Percentiles rank a stretch among this genome's conserved stretches.
Conservation (phyloP, 352 stramenopile species). For the Phytophthora pseudosyringae region DNA sequence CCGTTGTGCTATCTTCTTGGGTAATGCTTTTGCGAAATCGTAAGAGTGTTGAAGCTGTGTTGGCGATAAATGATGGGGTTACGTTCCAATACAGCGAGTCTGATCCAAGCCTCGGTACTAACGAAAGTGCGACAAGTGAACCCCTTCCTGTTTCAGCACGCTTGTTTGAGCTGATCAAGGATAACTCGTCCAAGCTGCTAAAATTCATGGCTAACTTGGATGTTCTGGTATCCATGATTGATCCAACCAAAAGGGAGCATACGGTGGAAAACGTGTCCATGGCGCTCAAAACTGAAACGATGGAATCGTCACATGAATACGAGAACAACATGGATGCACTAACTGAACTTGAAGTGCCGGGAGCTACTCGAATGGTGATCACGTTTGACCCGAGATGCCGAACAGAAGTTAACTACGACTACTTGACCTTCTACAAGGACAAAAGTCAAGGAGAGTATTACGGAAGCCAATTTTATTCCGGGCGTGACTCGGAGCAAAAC, state of each 20-base stretch:
- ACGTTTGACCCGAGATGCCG: conserved; percentile 80
- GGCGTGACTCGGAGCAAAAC: conserved; percentile 75
- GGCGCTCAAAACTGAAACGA: conserved; percentile 51
- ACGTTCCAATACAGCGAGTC: background rate
- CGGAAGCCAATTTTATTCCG: conserved; percentile 76
- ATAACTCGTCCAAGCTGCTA: conserved; percentile 38
- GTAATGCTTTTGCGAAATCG: conserved; percentile 41
- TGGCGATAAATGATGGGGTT: conserved; percentile 5
- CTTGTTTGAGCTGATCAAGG: conserved; percentile 28
- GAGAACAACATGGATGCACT: conserved; percentile 78
- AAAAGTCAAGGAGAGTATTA: conserved; percentile 60
- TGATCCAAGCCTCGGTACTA: background rate
- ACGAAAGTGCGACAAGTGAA: background rate
- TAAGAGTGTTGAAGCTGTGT: conserved; percentile 19
- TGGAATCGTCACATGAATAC: conserved; percentile 88
- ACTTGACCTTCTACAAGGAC: conserved; percentile 89
- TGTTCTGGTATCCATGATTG: conserved; percentile 36
- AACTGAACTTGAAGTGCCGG: conserved; percentile 74
- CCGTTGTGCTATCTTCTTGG: conserved; percentile 50
- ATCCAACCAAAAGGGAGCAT: conserved; percentile 36
- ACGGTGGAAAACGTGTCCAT: conserved; percentile 54
- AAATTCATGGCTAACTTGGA: conserved; percentile 48
- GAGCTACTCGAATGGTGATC: conserved; percentile 76
- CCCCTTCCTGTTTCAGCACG: conserved; percentile 2
- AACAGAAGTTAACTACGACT: conserved; percentile 91